Evolutionary conservation across 306 rosid genomes (phyloP), one percentile per base, ranked within the genome.

Genomic region (Glycine soja): DNA sequence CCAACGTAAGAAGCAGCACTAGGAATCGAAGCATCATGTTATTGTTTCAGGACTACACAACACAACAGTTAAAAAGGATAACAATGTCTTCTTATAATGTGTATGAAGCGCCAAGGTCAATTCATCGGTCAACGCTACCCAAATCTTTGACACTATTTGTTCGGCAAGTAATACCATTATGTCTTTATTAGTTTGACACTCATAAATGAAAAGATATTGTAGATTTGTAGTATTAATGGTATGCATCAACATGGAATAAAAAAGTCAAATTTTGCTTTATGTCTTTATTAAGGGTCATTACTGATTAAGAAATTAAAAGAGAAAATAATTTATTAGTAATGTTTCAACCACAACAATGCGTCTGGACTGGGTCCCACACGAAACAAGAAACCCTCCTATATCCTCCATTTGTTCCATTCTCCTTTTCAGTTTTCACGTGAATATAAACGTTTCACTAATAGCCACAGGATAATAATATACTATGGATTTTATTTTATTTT

Each of bases 21-120:
- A 40, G 57, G 11, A 84, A 56, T 13, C 45, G 68, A 64, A 86
- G 51, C 68, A 72, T 42, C 9, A 68, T 82, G 11, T 36, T 54
- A 9, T 19, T 48, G 48, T 45, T 45, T 15, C 8, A 30, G 7
- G 34, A 72, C 64, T 7, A 18, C 6, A 52, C 63, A 52, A 52
- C 5, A 24, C 30, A 24, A 2, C 1, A 1, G 47, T 40, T 66
- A 66, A 15, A 14, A 19, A 24, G 30, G 30, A 24, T 1, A 24
- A 24, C 30, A 24, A 24, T 24, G 30, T 24, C 30, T 24, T 24
- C 30, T 24, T 24, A 24, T 24, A 36, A 62, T 36, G 2, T 24
- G 30, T 24, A 24, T 24, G 30, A 24, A 24, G 30, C 30, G 30
- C 2, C 30, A 24, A 57, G 82, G 40, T 24, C 42, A 36, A 54